A percentile compares a stretch with the other conserved stretches of the same genome.
Conservation (phyloP, 2,329 filamentous ascomycete species). For the Chaetomium globosum region DNA sequence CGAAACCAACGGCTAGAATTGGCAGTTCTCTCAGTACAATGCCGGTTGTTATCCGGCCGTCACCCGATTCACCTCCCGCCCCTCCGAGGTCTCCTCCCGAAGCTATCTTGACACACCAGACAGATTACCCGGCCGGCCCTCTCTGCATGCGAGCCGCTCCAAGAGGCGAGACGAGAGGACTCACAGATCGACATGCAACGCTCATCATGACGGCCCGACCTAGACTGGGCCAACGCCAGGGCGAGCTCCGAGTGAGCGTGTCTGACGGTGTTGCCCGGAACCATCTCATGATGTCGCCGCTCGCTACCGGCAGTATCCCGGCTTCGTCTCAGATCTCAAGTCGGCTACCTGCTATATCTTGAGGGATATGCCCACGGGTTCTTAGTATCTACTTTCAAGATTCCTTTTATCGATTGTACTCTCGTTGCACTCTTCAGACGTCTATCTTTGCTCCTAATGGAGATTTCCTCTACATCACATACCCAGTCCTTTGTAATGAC, state of each 20-base stretch:
- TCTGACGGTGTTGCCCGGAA: constrained; percentile 29
- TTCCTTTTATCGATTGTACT: constrained; percentile 25
- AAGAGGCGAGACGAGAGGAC: constrained; percentile 35
- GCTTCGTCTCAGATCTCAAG: constrained; percentile 23
- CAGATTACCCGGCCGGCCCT: constrained; percentile 38
- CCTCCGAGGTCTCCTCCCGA: constrained; percentile 31
- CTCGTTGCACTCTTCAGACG: constrained; percentile 6
- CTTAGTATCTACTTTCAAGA: constrained; percentile 21
- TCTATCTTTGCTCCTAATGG: constrained; percentile 26
- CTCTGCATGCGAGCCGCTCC: constrained; percentile 33
- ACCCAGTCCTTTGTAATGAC: constrained; percentile 34
- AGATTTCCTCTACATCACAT: constrained; percentile 23
- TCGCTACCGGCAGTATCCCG: constrained; percentile 18
- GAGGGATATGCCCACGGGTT: constrained; percentile 29
- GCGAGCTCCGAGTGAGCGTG: neutral
- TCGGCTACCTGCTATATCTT: constrained; percentile 33
- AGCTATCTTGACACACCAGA: constrained; percentile 38
- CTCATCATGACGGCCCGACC: constrained; percentile 21
- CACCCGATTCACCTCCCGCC: constrained; percentile 25
- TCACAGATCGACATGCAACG: constrained; percentile 35
- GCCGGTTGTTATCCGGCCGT: constrained; percentile 29
- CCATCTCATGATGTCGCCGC: constrained; percentile 23
- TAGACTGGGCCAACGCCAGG: constrained; percentile 10
- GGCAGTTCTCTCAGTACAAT: constrained; percentile 23
- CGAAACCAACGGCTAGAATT: constrained; percentile 27